Percentiles rank a stretch among this genome's conserved stretches.
Evolutionary conservation across 129 eudicot species (phyloP).

Genomic region (Flaveria sonorensis): DNA sequence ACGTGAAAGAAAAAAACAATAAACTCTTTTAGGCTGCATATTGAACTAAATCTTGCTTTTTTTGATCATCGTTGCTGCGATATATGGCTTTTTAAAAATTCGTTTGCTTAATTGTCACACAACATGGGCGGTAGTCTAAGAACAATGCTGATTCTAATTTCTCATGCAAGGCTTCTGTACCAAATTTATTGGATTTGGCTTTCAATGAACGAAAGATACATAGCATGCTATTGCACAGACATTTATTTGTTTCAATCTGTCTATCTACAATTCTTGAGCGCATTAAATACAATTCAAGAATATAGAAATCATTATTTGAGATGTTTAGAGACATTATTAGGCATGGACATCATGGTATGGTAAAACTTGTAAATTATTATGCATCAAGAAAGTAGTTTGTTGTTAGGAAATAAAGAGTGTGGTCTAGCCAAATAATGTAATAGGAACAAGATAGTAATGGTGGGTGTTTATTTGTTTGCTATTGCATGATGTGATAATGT

Average conservation of each 20-base stretch:
- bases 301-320: background rate
- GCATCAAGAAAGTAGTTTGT: background rate
- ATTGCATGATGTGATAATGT: background rate
- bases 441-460: background rate
- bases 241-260: background rate
- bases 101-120: background rate
- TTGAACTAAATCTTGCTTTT: background rate
- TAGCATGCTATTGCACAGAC: background rate
- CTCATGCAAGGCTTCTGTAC: background rate
- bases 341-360: too few relatives aligned
- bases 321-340: background rate
- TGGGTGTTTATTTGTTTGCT: background rate
- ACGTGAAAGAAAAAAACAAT: background rate
- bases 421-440: background rate
- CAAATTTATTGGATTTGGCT: background rate
- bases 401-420: background rate
- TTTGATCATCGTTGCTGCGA: background rate
- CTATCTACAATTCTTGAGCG: background rate
- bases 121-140: background rate
- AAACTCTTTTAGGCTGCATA: background rate
- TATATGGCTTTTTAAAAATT: background rate
- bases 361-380: background rate
- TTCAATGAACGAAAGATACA: background rate
- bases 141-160: background rate
- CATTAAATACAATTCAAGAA: background rate